These are phyloP conservation scores for Guadua angustifolia DNA, from an alignment of 176 grass and related monocot genomes.

Conservation along the genomic window DNA sequence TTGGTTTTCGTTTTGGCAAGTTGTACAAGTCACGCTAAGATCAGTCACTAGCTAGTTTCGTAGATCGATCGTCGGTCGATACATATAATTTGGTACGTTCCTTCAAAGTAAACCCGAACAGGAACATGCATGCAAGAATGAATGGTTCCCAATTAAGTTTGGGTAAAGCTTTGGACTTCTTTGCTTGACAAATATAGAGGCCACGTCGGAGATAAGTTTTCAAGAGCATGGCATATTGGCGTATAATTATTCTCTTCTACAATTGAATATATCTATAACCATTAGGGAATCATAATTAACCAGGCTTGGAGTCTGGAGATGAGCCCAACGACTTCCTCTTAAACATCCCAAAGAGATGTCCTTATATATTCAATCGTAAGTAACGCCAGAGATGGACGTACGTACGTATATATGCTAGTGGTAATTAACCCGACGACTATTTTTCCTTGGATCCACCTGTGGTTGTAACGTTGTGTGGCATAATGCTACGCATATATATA, in stretches of 20 bases:
- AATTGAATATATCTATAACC: too few relatives aligned
- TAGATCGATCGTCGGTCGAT: background rate
- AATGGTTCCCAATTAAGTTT: background rate
- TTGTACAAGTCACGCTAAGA: constrained; percentile 37
- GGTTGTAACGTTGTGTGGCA: too few relatives aligned
- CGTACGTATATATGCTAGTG: too few relatives aligned
- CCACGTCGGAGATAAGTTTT: background rate
- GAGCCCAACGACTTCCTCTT: too few relatives aligned
- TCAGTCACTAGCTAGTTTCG: background rate
- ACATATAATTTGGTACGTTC: constrained; percentile 24
- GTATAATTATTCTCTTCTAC: background rate
- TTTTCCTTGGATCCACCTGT: too few relatives aligned
- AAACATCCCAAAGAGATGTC: too few relatives aligned
- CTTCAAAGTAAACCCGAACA: constrained; percentile 28
- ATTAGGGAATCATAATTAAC: too few relatives aligned
- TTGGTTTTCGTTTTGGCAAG: constrained; percentile 3
- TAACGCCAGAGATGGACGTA: background rate
- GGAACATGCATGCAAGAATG: background rate
- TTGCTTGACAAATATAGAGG: background rate
- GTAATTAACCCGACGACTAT: too few relatives aligned
- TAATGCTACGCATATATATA: too few relatives aligned
- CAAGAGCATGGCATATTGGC: background rate
- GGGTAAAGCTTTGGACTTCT: constrained; percentile 5
- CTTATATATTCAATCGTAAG: background rate
- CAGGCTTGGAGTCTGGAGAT: too few relatives aligned